Evolutionary conservation across 2,329 filamentous ascomycete genomes (phyloP).

Genomic region (Botrytis deweyae): DNA sequence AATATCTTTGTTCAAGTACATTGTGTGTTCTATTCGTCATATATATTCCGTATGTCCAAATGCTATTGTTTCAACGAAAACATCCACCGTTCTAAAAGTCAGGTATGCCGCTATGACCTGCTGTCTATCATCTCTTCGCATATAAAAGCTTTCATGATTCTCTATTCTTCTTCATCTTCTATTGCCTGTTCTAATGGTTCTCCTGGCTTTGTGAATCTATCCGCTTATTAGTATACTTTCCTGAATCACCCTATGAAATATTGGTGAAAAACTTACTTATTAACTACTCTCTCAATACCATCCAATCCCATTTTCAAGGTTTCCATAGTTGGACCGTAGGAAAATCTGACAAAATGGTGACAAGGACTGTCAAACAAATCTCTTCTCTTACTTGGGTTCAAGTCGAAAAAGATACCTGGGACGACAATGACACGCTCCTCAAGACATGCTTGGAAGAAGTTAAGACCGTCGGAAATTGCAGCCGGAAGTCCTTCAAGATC

Average conservation of each 20-base stretch:
- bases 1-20: not conserved
- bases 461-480: conserved; percentile 87
- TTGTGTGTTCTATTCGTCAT: not conserved
- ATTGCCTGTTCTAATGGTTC: conserved; percentile 13
- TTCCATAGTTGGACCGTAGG: conserved; percentile 81
- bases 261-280: conserved; percentile 50
- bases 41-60: not conserved
- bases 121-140: not conserved
- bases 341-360: conserved; percentile 85
- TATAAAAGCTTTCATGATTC: not conserved
- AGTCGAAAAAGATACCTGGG: conserved; percentile 95
- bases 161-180: conserved; percentile 4
- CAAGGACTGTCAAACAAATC: conserved; percentile 94
- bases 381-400: conserved; percentile 85
- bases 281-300: conserved; percentile 79
- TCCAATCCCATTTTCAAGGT: conserved; percentile 75
- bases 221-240: not conserved
- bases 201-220: conserved; percentile 11
- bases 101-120: not conserved
- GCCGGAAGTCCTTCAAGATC: conserved; percentile 68
- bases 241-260: too few relatives aligned
- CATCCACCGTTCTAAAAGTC: not conserved
- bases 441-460: conserved; percentile 94
- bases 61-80: not conserved
- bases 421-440: conserved; percentile 96